A percentile compares a stretch with the other conserved stretches of the same genome.
Conservation (phyloP, 2,329 filamentous ascomycete genomes). For the Fusarium nurragi region DNA sequence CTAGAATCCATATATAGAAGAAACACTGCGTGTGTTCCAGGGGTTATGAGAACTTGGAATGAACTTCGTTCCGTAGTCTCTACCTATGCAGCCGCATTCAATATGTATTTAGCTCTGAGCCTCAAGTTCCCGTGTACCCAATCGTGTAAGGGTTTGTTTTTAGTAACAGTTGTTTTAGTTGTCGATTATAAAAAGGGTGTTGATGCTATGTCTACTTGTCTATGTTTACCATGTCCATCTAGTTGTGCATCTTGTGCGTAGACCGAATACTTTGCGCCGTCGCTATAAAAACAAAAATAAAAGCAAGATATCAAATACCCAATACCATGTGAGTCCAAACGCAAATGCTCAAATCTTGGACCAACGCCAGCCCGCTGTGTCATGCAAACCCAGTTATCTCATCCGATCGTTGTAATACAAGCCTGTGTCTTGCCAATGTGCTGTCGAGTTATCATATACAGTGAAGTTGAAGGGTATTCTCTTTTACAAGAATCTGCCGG, state of each 20-base stretch:
- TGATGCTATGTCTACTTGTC: constrained; percentile 6
- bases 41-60: background rate
- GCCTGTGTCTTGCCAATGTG: background rate
- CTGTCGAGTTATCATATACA: constrained; percentile 19
- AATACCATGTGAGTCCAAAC: background rate
- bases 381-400: constrained; percentile 16
- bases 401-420: constrained; percentile 2
- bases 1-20: constrained; percentile 38
- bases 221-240: constrained; percentile 17
- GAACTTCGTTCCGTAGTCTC: background rate
- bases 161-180: background rate
- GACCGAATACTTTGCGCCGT: constrained; percentile 24
- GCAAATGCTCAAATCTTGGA: constrained; percentile 14
- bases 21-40: constrained; percentile 4
- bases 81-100: background rate
- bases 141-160: no score
- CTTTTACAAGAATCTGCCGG: constrained; percentile 35
- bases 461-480: background rate
- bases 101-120: background rate
- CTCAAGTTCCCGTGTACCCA: background rate
- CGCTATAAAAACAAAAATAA: constrained; percentile 17
- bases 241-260: constrained; percentile 8
- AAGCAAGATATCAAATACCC: constrained; percentile 1
- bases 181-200: constrained; percentile 1
- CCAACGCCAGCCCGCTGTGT: constrained; percentile 22